Base-by-base conservation (phyloP, 2,329 filamentous ascomycete genomes). In the Fusarium sp. region DNA sequence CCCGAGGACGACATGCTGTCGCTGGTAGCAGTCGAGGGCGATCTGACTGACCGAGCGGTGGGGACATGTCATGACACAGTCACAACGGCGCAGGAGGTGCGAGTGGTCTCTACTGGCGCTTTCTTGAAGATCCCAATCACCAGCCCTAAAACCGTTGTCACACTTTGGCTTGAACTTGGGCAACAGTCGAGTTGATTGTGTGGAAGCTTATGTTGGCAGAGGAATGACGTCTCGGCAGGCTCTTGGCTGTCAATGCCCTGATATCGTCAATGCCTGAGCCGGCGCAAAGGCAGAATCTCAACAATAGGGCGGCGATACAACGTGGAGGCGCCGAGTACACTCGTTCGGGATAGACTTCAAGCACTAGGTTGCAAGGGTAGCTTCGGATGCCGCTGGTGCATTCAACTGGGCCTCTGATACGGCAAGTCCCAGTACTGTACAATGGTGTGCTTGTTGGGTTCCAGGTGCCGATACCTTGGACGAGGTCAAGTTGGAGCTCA, bases 1-100 rank as follows among this genome's bases (percentile, higher is more conserved):
- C 84, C 81, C 65, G 82, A 86, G 30, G 85, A 86, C 57, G 82
- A 85, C 79, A 84, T 83, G 74, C 77, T 79, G 77, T 72, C 61
- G 64, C 70, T 67, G 63, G 63, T 68, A 67, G 73, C 74, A 76
- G 75, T 69, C 74, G 71, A 70, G 71, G 73, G 68, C 75, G 63
- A 73, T 69, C 72, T 70, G 73, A 71, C 67, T 75, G 74, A 75
- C 73, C 74, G 76, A 74, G 75, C 61, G 60, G 73, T 76, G 73
- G 74, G 74, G 69, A 75, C 75, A 76, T 76, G 72, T 75, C 76
- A 77, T 77, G 73, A 75, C 76, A 76, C 73, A 38, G 74, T 69
- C 73, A 74, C 68, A 71, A 73, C 71, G 63, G 73, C 60, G 57
- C 60, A 68, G 57, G 64, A 68, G 53, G 64, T 71, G 66, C 62